These are phyloP conservation scores for Hypoxylon intermedium DNA, from an alignment of 495 filamentous ascomycete genomes.

Conservation along the genomic window DNA sequence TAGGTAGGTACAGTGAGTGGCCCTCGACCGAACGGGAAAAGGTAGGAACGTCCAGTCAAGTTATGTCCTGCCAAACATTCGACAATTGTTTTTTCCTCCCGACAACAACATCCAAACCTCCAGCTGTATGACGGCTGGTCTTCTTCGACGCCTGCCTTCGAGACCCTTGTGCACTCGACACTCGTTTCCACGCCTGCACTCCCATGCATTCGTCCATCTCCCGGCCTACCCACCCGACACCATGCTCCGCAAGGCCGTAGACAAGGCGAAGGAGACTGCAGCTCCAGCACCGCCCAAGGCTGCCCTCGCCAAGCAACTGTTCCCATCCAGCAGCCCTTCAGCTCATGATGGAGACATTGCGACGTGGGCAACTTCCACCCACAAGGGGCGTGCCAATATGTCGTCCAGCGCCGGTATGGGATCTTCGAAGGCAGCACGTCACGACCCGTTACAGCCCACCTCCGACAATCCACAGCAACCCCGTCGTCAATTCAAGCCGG, in stretches of 20 bases:
- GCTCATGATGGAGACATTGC: slow-evolving; percentile 44
- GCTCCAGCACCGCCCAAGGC: slow-evolving; percentile 28
- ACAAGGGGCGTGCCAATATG: slow-evolving; percentile 36
- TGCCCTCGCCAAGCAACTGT: slow-evolving; percentile 53
- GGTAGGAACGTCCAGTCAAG: too few relatives aligned
- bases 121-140: slow-evolving; percentile 40
- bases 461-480: slow-evolving; percentile 31
- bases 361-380: slow-evolving; percentile 39
- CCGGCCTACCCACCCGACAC: slow-evolving; percentile 36
- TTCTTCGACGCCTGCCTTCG: slow-evolving; percentile 31
- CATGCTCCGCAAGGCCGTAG: slow-evolving; percentile 49
- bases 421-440: slow-evolving; percentile 24
- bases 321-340: slow-evolving; percentile 58
- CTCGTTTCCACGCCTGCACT: slow-evolving; percentile 9
- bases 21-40: too few relatives aligned
- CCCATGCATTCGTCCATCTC: slow-evolving; percentile 21
- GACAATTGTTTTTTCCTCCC: too few relatives aligned
- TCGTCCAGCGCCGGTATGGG: slow-evolving; percentile 30
- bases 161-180: slow-evolving; percentile 31
- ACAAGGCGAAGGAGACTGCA: slow-evolving; percentile 40
- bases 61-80: too few relatives aligned
- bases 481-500: slow-evolving; percentile 15
- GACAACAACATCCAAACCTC: not conserved
- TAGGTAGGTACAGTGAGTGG: too few relatives aligned
- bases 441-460: slow-evolving; percentile 25